These are phyloP conservation scores for Fusarium keratoplasticum DNA, from an alignment of 2,329 filamentous ascomycete species.

Conservation along the genomic window DNA sequence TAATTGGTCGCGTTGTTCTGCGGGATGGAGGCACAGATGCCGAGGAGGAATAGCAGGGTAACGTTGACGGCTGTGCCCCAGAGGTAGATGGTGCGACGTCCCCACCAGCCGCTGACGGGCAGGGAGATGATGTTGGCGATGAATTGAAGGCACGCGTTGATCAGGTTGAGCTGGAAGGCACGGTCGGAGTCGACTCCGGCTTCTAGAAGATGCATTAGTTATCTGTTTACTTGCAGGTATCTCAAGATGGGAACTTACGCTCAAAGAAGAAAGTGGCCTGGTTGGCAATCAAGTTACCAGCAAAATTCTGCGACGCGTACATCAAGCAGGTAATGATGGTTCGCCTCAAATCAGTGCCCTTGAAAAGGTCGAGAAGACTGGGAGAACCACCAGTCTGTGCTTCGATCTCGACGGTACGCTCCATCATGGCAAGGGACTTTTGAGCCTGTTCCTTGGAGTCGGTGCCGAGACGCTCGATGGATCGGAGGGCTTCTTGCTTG, in stretches of 20 bases:
- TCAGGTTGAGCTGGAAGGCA: conserved; percentile 71
- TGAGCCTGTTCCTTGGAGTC: conserved; percentile 23
- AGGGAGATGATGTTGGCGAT: conserved; percentile 73
- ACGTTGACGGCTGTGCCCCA: conserved; percentile 67
- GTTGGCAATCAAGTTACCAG: conserved; percentile 70
- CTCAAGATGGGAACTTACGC: conserved; percentile 31
- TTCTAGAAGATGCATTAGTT: conserved; percentile 55
- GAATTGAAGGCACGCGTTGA: conserved; percentile 70
- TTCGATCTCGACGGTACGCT: conserved; percentile 65
- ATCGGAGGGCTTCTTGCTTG: conserved; percentile 53
- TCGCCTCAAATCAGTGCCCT: conserved; percentile 63
- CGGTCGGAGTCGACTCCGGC: conserved; percentile 65
- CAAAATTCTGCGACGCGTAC: conserved; percentile 68
- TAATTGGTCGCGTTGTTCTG: conserved; percentile 54
- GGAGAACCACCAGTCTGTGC: conserved; percentile 51
- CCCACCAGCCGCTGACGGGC: conserved; percentile 71
- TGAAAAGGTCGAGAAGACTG: conserved; percentile 62
- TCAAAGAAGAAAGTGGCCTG: conserved; percentile 70
- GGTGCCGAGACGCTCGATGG: conserved; percentile 59
- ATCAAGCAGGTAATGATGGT: conserved; percentile 67
- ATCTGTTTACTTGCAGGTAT: neutral
- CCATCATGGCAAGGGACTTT: conserved; percentile 66
- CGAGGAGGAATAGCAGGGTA: conserved; percentile 65
- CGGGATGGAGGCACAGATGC: conserved; percentile 66
- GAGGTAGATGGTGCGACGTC: conserved; percentile 72